phyloP scores from a whole-genome alignment of 306 rosid genomes.

The Canavalia ensiformis region DNA sequence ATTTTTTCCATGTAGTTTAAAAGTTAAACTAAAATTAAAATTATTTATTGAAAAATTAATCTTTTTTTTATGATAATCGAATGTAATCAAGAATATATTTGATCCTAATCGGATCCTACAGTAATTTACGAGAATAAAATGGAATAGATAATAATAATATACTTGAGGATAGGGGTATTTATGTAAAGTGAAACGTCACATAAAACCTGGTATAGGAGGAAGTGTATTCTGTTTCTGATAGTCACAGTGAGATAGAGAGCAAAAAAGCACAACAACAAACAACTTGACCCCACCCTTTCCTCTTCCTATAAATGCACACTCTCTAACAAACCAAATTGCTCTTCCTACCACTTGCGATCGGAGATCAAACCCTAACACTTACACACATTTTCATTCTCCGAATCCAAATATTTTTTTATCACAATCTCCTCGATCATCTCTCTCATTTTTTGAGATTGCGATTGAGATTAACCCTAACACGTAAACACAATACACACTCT shows the following conservation, averaged over 20 bases:
- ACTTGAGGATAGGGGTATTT: slow-evolving; percentile 8
- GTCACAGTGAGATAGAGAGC: slow-evolving; percentile 27
- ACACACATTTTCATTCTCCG: slow-evolving; percentile 9
- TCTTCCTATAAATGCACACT: slow-evolving; percentile 42
- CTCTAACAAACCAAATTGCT: slow-evolving; percentile 34
- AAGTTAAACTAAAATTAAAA: no score
- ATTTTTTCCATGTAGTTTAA: no score
- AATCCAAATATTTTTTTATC: not conserved
- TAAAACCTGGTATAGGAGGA: slow-evolving; percentile 37
- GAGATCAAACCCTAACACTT: slow-evolving; percentile 43
- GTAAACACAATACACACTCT: not conserved
- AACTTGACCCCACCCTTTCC: slow-evolving; percentile 22
- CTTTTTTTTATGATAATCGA: no score
- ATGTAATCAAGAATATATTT: no score
- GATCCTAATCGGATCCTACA: no score
- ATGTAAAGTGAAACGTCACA: not conserved
- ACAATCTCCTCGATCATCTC: not conserved
- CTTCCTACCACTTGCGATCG: slow-evolving; percentile 12
- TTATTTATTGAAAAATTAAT: no score
- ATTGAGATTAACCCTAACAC: slow-evolving; percentile 55
- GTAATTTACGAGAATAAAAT: no score
- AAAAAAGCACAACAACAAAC: slow-evolving; percentile 3
- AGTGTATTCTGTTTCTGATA: slow-evolving; percentile 24
- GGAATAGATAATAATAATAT: no score
- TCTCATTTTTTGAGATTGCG: not conserved